Base-by-base conservation (phyloP, 2,329 filamentous ascomycete species). In the Chrysoporthe puriensis region DNA sequence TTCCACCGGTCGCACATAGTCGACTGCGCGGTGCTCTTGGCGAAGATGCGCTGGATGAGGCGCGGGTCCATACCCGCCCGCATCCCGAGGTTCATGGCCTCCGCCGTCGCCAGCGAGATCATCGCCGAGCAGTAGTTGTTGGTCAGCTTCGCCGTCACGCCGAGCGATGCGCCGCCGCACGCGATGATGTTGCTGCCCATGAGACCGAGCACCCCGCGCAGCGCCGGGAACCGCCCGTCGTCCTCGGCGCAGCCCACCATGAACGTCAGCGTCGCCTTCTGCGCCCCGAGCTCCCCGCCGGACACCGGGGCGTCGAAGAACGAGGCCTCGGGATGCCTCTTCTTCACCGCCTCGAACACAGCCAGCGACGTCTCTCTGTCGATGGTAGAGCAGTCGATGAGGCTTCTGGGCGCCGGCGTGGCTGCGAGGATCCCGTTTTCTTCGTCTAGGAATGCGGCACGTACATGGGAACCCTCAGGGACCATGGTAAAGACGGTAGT, bases 311-410 rank as follows among this genome's bases (percentile, higher is more conserved):
- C 75, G 62, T 78, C 76, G 57, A 75, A 74, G 66, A 77, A 78
- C 3, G 56, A 60, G 6, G 72, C 65, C 34, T 58, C 63, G 6
- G 71, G 71, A 34, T 64, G 66, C 16, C 62, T 43, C 48, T 61
- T 40, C 6, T 36, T 54, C 2, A 71, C 63, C 26, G 66, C 43
- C 9, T 67, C 68, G 4, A 66, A 64, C 5, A 74, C 71, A n/a
- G 66, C 48, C 21, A 67, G 64, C 6, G 88, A 90, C 0, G 88
- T 89, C 68, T 83, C 83, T 0, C 88, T 87, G 74, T 92, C 90
- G 73, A 92, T 91, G 1, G 90, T 92, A 13, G 89, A 91, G 72
- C 86, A 89, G 75, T 92, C 90, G 70, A 92, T 89, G 74, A 91
- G 90, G 40, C 91, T 79, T 9, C 83, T 67, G 76, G 77, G 14